Evolutionary conservation across 208 protist species (phyloP), one percentile per base, ranked within the genome.

Genomic region (Herpetomonas tarakana): DNA sequence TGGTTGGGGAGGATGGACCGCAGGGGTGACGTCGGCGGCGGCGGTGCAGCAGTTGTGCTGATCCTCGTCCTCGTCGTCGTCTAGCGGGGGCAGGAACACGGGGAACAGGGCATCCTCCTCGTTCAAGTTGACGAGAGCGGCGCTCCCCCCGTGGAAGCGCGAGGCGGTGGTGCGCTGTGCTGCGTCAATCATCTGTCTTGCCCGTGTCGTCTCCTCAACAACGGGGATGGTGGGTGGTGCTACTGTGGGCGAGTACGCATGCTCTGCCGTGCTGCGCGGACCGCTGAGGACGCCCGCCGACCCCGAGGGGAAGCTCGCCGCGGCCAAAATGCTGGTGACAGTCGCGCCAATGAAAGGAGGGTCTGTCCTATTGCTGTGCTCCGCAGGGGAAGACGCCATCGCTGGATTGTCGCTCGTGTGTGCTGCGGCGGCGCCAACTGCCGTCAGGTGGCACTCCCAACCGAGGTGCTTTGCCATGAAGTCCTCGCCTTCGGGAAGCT

Each of bases 401-500:
- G 6, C 35, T 14, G 35, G 35, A 14, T 41, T 41, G 14, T 18
- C 28, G 52, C 50, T 65, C 41, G 30, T 41, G 35, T 6, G 9
- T 18, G 35, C 35, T 6, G 9, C 35, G 6, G 35, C 14, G 35
- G 35, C 14, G 35, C 35, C 35, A 6, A 14, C 30, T 22, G 52
- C 52, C 27, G 24, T 16, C 25, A 29, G 25, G 1, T 29, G 35
- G 7, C 28, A 28, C 38, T 12, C n/a, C 41, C 67, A 56, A 16
- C 45, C 22, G 2, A 74, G 27, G 41, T 57, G 55, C 24, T 57
- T 29, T 3, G 46, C 6, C 6, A 76, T 64, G 21, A 67, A 3
- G 22, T 68, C 57, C 14, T 74, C 69, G n/a, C 78, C 65, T 51
- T 87, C 80, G 18, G 77, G 60, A 26, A 21, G 24, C 58, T 80